Evolutionary conservation across 1,284 basidiomycete genomes (phyloP), one percentile per base, ranked within the genome.

Genomic region (Gymnopus androsaceus): DNA sequence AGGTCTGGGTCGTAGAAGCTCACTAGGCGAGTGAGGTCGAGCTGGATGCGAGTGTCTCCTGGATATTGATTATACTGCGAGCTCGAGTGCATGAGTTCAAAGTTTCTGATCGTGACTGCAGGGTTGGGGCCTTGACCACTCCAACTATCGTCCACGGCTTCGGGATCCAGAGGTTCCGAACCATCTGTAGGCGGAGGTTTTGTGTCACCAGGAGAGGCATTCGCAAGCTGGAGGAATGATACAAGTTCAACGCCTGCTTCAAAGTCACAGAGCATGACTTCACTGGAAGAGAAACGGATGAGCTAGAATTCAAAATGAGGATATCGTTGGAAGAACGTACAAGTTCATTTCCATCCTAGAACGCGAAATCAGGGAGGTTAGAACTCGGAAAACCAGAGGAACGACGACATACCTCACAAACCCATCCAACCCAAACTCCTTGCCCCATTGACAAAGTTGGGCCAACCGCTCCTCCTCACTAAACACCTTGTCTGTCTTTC

Each of bases 201-300:
- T 15, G 33, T 19, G 38, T 50, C 34, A 14, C 33, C 31, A 23
- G 49, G 46, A 36, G 49, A 51, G 41, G 19, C 34, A 37, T 45
- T 51, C 9, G 58, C 56, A 33, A 72, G 49, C 37, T 70, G 65
- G 2, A 56, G 38, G 38, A 69, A 66, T 5, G 76, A 74, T n/a
- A 72, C 64, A 4, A 76, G 51, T 19, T 72, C 65, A 14, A 82
- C 60, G 1, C 77, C 76, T 6, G 68, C 61, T 3, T 67, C 71
- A 57, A 82, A 75, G 61, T 81, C 66, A 59, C 81, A 83, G 3
- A 80, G 62, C 77, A 83, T 80, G 25, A 79, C 69, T 64, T 83
- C 81, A 52, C 81, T 83, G 54, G 15, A 17, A 30, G 28, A 21
- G 56, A 34, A 53, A 33, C 25, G 2, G 1, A 21, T 19, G 11